These are phyloP conservation scores for Ustilago cynodontis DNA, from an alignment of 1,284 basidiomycete genomes.

Conservation along the genomic window DNA sequence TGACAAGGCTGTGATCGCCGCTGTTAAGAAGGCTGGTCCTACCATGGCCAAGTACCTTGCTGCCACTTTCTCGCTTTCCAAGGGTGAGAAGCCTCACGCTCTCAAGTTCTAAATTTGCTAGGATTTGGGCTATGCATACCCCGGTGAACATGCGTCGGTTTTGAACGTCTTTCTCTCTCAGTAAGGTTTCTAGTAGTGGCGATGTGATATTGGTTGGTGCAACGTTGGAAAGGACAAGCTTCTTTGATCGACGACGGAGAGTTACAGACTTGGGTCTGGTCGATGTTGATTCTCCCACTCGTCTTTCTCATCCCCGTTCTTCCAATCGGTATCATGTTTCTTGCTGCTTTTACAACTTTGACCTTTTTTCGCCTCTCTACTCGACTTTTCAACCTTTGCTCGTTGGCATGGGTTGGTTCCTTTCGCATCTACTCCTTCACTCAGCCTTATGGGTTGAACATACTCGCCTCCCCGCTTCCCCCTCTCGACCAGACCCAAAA, in stretches of 20 bases:
- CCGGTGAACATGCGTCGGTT: background rate
- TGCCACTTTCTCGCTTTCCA: conserved; percentile 92
- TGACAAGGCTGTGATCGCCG: conserved; percentile 85
- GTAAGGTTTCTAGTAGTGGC: too few species aligned
- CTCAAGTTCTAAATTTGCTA: conserved; percentile 78
- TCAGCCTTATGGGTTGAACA: too few species aligned
- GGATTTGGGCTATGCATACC: conserved; percentile 18
- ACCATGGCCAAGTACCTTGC: conserved; percentile 94
- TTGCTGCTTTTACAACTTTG: too few species aligned
- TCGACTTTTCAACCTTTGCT: too few species aligned
- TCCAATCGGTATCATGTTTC: too few species aligned
- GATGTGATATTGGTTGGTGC: too few species aligned
- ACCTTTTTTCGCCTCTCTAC: too few species aligned
- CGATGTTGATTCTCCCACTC: conserved; percentile 7
- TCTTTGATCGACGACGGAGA: background rate
- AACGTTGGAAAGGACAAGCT: background rate
- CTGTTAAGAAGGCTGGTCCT: conserved; percentile 88
- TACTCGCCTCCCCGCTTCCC: conserved; percentile 3
- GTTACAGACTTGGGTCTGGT: conserved; percentile 3
- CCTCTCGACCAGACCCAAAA: conserved; percentile 48
- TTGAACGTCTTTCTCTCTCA: too few species aligned
- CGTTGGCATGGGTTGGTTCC: too few species aligned
- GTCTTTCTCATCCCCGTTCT: too few species aligned
- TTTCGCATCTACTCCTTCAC: background rate
- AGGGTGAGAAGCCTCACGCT: conserved; percentile 90